phyloP scores from a whole-genome alignment of 2,329 filamentous ascomycete species.

The Penicillium sp. region DNA sequence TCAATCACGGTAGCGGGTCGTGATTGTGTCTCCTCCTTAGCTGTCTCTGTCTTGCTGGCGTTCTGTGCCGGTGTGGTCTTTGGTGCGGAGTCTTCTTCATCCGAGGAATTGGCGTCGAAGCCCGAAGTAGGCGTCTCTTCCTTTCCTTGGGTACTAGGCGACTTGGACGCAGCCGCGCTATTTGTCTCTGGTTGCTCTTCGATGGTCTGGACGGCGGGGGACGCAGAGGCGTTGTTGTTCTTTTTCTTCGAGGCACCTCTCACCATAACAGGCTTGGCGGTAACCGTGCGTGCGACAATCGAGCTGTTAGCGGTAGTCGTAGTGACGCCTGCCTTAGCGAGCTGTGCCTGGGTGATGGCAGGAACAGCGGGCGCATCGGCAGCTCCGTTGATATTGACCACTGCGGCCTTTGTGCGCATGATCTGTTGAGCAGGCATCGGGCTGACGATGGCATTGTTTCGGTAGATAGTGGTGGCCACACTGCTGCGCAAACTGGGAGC shows the following conservation, averaged over 20 bases:
- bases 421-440: constrained; percentile 73
- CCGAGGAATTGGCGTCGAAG: too few relatives aligned
- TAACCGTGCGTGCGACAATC: constrained; percentile 38
- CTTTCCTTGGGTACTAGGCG: too few relatives aligned
- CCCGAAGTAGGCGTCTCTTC: too few relatives aligned
- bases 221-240: too few relatives aligned
- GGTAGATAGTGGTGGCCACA: constrained; percentile 88
- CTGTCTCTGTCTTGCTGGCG: too few relatives aligned
- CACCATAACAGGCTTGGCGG: constrained; percentile 40
- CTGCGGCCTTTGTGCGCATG: constrained; percentile 76
- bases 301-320: constrained; percentile 34
- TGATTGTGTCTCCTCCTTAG: too few relatives aligned
- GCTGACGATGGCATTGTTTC: constrained; percentile 76
- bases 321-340: constrained; percentile 32
- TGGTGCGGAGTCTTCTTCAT: too few relatives aligned
- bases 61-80: too few relatives aligned
- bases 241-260: constrained; percentile 29
- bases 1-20: too few relatives aligned
- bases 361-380: constrained; percentile 60
- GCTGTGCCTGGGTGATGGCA: constrained; percentile 49
- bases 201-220: too few relatives aligned
- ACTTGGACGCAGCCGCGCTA: too few relatives aligned
- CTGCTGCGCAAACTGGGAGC: constrained; percentile 48
- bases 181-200: too few relatives aligned
- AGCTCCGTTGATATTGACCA: constrained; percentile 71